Conservation (phyloP, 495 filamentous ascomycete species). For the Patellaria atrata region DNA sequence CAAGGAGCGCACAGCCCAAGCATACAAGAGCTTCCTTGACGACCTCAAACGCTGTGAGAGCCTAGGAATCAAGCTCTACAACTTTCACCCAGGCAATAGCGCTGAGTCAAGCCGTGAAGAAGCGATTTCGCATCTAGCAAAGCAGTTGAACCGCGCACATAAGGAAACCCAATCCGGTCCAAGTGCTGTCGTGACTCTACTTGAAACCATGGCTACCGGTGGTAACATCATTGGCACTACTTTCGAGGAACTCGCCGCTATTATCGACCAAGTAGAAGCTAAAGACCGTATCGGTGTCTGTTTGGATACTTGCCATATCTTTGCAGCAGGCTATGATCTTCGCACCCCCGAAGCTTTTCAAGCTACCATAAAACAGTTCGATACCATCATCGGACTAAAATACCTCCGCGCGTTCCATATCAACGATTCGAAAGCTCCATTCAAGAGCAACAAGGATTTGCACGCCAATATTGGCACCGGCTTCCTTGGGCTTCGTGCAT, state of each 20-base stretch:
- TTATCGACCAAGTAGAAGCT: slow-evolving; percentile 63
- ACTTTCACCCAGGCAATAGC: slow-evolving; percentile 87
- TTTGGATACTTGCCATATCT: slow-evolving; percentile 91
- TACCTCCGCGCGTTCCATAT: slow-evolving; percentile 80
- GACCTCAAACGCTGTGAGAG: slow-evolving; percentile 77
- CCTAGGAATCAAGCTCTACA: slow-evolving; percentile 84
- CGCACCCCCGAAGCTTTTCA: slow-evolving; percentile 58
- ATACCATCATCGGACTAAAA: slow-evolving; percentile 58
- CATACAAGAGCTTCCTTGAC: slow-evolving; percentile 74
- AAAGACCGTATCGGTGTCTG: slow-evolving; percentile 88
- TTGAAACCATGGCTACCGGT: slow-evolving; percentile 87
- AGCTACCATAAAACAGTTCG: slow-evolving; percentile 58
- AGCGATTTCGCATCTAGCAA: slow-evolving; percentile 66
- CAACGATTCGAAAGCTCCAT: slow-evolving; percentile 85
- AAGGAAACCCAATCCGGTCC: slow-evolving; percentile 41
- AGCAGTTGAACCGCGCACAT: slow-evolving; percentile 66
- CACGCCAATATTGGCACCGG: slow-evolving; percentile 93
- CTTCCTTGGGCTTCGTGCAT: slow-evolving; percentile 77
- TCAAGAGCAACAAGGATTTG: slow-evolving; percentile 62
- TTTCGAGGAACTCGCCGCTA: slow-evolving; percentile 73
- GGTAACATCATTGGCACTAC: slow-evolving; percentile 73
- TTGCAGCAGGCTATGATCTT: slow-evolving; percentile 86
- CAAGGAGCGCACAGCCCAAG: slow-evolving; percentile 64
- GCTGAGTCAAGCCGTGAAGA: slow-evolving; percentile 46
- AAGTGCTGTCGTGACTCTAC: slow-evolving; percentile 64